A percentile compares a stretch with the other conserved stretches of the same genome.
phyloP scores from a whole-genome alignment of 2,329 filamentous ascomycete species.

The Curvularia lunata region DNA sequence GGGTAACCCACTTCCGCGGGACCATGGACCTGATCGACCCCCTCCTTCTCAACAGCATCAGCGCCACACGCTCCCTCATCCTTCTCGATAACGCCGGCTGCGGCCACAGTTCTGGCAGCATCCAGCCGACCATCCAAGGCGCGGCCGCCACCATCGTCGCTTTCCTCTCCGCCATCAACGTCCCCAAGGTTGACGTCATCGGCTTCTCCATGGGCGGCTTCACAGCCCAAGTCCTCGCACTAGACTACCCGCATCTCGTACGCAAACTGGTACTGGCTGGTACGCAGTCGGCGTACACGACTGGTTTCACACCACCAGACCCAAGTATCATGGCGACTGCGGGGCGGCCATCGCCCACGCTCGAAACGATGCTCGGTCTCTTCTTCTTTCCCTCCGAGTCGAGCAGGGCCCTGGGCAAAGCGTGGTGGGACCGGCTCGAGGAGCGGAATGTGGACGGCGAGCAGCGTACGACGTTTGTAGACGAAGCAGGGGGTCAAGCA shows the following conservation, averaged over 20 bases:
- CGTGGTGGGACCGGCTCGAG: conserved; percentile 9
- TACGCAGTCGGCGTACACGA: conserved; percentile 31
- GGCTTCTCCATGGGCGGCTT: conserved; percentile 61
- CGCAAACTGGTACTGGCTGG: conserved; percentile 55
- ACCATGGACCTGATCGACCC: conserved; percentile 37
- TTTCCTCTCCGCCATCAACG: conserved; percentile 37
- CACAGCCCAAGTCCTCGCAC: conserved; percentile 55
- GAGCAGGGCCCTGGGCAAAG: conserved; percentile 10
- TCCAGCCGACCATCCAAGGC: conserved; percentile 49
- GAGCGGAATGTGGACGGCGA: conserved; percentile 1
- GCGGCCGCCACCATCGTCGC: conserved; percentile 40
- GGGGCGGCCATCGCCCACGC: background rate
- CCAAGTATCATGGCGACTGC: background rate
- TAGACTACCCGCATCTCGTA: conserved; percentile 46
- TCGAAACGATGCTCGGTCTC: conserved; percentile 3
- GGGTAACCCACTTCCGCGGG: conserved; percentile 31
- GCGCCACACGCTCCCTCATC: conserved; percentile 52
- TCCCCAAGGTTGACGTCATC: conserved; percentile 54
- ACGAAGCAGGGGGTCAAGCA: background rate
- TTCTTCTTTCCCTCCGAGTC: conserved; percentile 20
- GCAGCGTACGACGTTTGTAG: background rate
- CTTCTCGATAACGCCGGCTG: conserved; percentile 59
- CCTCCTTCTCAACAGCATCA: conserved; percentile 54
- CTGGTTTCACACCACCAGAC: background rate
- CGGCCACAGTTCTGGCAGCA: conserved; percentile 54